A percentile compares a stretch with the other conserved stretches of the same genome.
Evolutionary conservation across 768 basidiomycete genomes (phyloP).

Genomic region (Leccinum olivaceopallidum): DNA sequence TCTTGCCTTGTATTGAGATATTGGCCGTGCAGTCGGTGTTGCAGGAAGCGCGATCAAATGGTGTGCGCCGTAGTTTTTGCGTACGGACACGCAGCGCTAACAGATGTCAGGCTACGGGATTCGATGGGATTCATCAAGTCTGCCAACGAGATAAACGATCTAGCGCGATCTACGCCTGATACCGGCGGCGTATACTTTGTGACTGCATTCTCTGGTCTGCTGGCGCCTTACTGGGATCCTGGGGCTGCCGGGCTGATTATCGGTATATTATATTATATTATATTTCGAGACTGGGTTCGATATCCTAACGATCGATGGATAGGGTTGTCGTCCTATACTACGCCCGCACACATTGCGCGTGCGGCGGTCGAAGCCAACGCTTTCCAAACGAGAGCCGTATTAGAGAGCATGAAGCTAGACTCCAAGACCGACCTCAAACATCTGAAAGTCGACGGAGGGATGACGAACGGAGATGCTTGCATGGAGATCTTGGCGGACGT

Average conservation of each 20-base stretch:
- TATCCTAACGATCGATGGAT: neutral
- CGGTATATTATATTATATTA: constrained; percentile 42
- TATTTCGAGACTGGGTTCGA: neutral
- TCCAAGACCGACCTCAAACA: constrained; percentile 76
- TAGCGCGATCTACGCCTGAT: constrained; percentile 74
- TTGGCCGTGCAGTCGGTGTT: constrained; percentile 65
- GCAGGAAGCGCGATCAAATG: constrained; percentile 97
- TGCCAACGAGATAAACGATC: constrained; percentile 80
- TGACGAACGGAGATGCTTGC: constrained; percentile 91
- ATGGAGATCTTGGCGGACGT: constrained; percentile 88
- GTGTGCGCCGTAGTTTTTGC: constrained; percentile 31
- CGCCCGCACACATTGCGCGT: constrained; percentile 88
- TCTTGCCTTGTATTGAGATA: neutral
- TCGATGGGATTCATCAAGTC: constrained; percentile 80
- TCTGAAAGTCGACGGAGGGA: constrained; percentile 97
- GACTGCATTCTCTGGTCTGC: constrained; percentile 92
- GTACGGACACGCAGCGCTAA: neutral
- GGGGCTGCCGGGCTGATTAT: constrained; percentile 86
- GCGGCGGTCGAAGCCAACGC: constrained; percentile 96
- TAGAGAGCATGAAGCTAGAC: constrained; percentile 94
- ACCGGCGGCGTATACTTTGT: constrained; percentile 96
- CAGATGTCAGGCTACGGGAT: constrained; percentile 70
- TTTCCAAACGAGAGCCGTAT: constrained; percentile 92
- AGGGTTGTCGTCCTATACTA: constrained; percentile 87
- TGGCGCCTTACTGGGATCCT: constrained; percentile 98